These are phyloP conservation scores for Chrysanthemum makinoi DNA, from an alignment of 129 eudicot species.

Conservation along the genomic window DNA sequence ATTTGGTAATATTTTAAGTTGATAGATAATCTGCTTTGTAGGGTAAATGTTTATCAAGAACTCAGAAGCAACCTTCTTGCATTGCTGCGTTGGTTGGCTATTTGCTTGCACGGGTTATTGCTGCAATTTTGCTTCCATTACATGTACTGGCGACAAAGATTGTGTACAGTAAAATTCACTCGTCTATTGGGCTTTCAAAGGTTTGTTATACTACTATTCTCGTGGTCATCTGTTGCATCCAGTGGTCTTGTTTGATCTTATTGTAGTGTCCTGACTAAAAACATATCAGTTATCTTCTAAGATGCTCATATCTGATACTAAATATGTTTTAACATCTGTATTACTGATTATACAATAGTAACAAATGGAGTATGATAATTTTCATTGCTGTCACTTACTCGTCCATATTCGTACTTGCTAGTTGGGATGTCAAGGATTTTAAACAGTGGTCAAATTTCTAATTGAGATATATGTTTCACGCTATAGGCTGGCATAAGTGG, in stretches of 20 bases:
- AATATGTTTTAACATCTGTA: neutral
- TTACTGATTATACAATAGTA: too few species aligned
- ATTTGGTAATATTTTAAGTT: too few species aligned
- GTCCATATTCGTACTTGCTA: neutral
- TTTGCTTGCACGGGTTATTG: constrained; percentile 72
- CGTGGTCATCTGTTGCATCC: neutral
- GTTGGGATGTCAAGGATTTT: constrained; percentile 4
- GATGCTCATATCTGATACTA: neutral
- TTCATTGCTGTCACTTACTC: neutral
- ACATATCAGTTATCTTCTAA: neutral
- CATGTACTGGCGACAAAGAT: constrained; percentile 77
- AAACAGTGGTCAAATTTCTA: constrained; percentile 6
- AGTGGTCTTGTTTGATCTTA: neutral
- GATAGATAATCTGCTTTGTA: constrained; percentile 26
- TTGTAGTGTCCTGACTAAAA: neutral
- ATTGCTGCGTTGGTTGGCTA: constrained; percentile 60
- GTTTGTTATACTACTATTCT: constrained; percentile 34
- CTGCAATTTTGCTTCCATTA: constrained; percentile 70
- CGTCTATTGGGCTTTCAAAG: constrained; percentile 92
- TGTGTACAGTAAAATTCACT: constrained; percentile 80
- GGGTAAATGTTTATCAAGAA: constrained; percentile 75
- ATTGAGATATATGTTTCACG: constrained; percentile 19
- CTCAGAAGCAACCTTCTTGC: constrained; percentile 55
- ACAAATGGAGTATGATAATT: too few species aligned
- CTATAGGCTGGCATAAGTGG: constrained; percentile 91